phyloP scores from a whole-genome alignment of 2,329 filamentous ascomycete genomes.

The Colletotrichum sidae region DNA sequence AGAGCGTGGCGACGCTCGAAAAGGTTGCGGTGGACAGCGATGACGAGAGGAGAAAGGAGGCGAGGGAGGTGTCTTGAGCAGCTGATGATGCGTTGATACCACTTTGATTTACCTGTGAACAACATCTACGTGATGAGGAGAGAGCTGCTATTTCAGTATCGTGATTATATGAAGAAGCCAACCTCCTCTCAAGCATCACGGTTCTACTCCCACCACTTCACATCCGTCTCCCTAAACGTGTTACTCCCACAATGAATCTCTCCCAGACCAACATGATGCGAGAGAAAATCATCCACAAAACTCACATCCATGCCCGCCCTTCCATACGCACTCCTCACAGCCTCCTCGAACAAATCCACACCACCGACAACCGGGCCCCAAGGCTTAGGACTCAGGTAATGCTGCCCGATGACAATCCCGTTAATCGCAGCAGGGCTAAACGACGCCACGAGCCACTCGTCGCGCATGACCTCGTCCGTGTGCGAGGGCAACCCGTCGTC shows the following conservation, averaged over 20 bases:
- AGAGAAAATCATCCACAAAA: not conserved
- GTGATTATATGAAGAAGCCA: no score
- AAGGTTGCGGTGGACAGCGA: no score
- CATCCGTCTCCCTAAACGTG: not conserved
- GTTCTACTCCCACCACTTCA: not conserved
- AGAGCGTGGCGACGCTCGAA: no score
- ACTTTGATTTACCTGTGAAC: no score
- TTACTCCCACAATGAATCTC: not conserved
- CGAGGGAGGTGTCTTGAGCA: no score
- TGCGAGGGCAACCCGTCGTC: constrained; percentile 11
- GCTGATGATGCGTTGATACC: no score
- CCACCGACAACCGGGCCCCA: constrained; percentile 44
- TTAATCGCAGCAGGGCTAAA: constrained; percentile 41
- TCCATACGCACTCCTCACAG: constrained; percentile 39
- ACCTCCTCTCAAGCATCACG: not conserved
- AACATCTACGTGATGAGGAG: no score
- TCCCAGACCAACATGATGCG: not conserved
- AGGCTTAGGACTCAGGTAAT: constrained; percentile 41
- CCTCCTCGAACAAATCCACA: constrained; percentile 42
- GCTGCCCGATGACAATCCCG: constrained; percentile 38
- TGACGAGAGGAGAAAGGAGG: no score
- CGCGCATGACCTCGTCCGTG: not conserved
- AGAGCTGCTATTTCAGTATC: no score
- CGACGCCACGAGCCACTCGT: constrained; percentile 23
- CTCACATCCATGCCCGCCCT: constrained; percentile 39